Evolutionary conservation across 805 yeast genomes (phyloP), one percentile per base, ranked within the genome.

Genomic region (Candida ortonii): DNA sequence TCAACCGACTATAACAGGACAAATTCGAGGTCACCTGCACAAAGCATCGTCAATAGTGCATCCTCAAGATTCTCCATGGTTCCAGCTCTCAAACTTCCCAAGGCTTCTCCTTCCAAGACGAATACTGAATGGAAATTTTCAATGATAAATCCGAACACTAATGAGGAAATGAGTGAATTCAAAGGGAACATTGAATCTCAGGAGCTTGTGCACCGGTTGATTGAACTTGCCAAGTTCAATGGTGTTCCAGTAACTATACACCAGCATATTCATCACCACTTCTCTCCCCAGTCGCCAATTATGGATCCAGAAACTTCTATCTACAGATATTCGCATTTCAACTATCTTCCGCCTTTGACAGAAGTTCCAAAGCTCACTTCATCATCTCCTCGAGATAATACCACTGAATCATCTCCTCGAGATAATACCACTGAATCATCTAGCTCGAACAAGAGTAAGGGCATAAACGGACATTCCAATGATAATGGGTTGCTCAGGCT

Each of bases 221-320:
- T 84, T 6, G 72, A 73, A 22, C 69, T 78, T 33, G 89, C 89
- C 0, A 76, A 71, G 41, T 60, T 62, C 30, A 69, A 74, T 46
- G 69, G 73, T 13, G 61, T 83, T 26, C 69, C 73, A 28, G 68
- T 87, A 10, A 79, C 87, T 4, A 73, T 87, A 14, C 95, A 87
- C 59, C 95, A 87, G 55, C 95, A 85, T 57, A 78, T 83, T 28
- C 90, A 84, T 57, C 85, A 85, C 53, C 88, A 84, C 58, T 80
- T 82, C 57, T 67, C 70, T 6, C 70, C 76, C 3, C 71, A 69
- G 25, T 41, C 62, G 3, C 37, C 62, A 8, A 34, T 57, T 16
- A 28, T 65, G 14, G 75, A 71, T 34, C 74, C 77, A 5, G 82
- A 76, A 34, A 60, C 76, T 4, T 75, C 72, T 22, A 61, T 78